Conservation (phyloP, 1,284 basidiomycete species). For the Malassezia sp. region DNA sequence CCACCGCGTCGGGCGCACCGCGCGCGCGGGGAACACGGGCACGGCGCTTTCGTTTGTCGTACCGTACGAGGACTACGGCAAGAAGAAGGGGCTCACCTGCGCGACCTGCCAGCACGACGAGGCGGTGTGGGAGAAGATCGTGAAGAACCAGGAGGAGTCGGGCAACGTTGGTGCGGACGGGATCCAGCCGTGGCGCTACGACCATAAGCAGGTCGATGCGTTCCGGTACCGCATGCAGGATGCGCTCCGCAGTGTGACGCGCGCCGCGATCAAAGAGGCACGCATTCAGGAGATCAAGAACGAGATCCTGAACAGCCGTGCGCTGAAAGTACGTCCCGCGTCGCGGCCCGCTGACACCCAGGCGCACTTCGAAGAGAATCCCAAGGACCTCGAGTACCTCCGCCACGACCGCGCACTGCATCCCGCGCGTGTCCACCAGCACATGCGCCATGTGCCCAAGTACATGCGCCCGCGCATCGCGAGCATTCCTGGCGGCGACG, state of each 20-base stretch:
- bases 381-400: constrained; percentile 79
- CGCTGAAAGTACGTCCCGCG: too few relatives aligned
- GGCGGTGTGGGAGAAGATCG: constrained; percentile 54
- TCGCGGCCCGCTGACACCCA: too few relatives aligned
- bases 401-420: constrained; percentile 89
- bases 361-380: constrained; percentile 97
- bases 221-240: constrained; percentile 98
- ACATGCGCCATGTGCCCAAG: constrained; percentile 89
- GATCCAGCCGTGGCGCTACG: constrained; percentile 82
- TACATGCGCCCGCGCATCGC: constrained; percentile 80
- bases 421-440: constrained; percentile 67
- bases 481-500: constrained; percentile 20
- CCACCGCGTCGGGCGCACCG: constrained; percentile 89
- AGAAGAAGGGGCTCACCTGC: constrained; percentile 50
- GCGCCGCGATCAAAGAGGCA: constrained; percentile 75
- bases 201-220: constrained; percentile 89
- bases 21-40: constrained; percentile 84
- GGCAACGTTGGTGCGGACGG: constrained; percentile 49
- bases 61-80: constrained; percentile 60
- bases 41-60: constrained; percentile 85
- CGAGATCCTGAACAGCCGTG: constrained; percentile 88
- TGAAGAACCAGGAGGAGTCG: constrained; percentile 10
- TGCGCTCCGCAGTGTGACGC: constrained; percentile 76
- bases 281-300: constrained; percentile 83
- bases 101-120: constrained; percentile 66